Evolutionary conservation across 306 rosid species (phyloP).

Genomic region (Quercus variabilis): DNA sequence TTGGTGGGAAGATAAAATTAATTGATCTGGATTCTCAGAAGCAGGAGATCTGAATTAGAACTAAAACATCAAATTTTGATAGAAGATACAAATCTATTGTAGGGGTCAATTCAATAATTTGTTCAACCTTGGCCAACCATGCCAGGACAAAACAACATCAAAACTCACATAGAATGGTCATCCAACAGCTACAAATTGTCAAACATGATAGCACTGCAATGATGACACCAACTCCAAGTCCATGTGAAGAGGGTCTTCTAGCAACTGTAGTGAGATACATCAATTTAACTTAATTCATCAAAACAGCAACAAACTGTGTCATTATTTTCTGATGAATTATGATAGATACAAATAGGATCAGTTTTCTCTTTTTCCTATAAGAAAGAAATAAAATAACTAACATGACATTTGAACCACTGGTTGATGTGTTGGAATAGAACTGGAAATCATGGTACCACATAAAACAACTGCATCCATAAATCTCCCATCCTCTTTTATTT

Average conservation of each 20-base stretch:
- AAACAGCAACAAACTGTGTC: background rate
- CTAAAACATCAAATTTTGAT: too few relatives aligned
- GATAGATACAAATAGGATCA: background rate
- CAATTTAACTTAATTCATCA: background rate
- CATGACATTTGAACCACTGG: constrained; percentile 19
- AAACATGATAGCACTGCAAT: constrained; percentile 17
- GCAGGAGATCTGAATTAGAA: too few relatives aligned
- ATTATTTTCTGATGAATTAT: background rate
- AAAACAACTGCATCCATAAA: constrained; percentile 48
- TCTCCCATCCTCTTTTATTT: constrained; percentile 56
- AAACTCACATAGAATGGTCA: too few relatives aligned
- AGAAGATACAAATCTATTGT: too few relatives aligned
- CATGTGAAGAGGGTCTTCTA: constrained; percentile 19
- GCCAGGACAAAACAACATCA: too few relatives aligned
- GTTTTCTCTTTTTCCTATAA: too few relatives aligned
- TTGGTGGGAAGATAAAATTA: too few relatives aligned
- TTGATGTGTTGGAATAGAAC: constrained; percentile 47
- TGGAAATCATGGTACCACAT: constrained; percentile 61
- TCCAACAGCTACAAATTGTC: constrained; percentile 9
- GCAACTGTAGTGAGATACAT: constrained; percentile 30
- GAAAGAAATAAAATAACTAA: background rate
- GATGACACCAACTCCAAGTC: background rate
- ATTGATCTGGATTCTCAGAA: too few relatives aligned
- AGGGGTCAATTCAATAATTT: too few relatives aligned
- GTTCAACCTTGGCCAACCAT: too few relatives aligned